phyloP scores from a whole-genome alignment of 352 stramenopile genomes.

The Phytophthora multivora region DNA sequence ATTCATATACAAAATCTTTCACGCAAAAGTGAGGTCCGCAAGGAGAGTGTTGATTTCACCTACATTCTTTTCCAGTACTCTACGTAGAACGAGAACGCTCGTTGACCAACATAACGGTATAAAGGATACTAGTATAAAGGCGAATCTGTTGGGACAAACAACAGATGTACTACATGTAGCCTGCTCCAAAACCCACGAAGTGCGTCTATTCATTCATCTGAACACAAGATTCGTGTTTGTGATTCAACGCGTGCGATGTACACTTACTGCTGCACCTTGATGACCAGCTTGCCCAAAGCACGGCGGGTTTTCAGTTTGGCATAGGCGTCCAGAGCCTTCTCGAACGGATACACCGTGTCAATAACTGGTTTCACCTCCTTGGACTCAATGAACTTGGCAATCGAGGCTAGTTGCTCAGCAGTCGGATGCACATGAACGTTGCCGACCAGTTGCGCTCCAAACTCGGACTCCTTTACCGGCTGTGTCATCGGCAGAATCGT shows the following conservation, averaged over 20 bases:
- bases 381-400: slow-evolving; percentile 1
- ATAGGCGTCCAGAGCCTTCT: slow-evolving; percentile 51
- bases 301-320: slow-evolving; percentile 47
- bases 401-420: neutral
- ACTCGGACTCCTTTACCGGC: neutral
- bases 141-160: too few relatives aligned
- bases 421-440: neutral
- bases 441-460: slow-evolving; percentile 1
- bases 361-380: slow-evolving; percentile 18
- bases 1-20: too few relatives aligned
- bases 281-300: slow-evolving; percentile 48
- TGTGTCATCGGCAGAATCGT: slow-evolving; percentile 7
- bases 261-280: slow-evolving; percentile 1
- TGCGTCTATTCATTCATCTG: too few relatives aligned
- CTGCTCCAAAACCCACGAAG: too few relatives aligned
- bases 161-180: too few relatives aligned
- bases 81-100: too few relatives aligned
- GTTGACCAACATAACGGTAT: too few relatives aligned
- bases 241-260: neutral
- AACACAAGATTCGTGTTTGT: neutral
- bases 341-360: slow-evolving; percentile 53
- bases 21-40: too few relatives aligned
- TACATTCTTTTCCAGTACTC: too few relatives aligned
- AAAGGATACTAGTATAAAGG: too few relatives aligned
- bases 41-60: too few relatives aligned